Base-by-base conservation (phyloP, 2,329 filamentous ascomycete species). In the Aspergillus novoparasiticus region DNA sequence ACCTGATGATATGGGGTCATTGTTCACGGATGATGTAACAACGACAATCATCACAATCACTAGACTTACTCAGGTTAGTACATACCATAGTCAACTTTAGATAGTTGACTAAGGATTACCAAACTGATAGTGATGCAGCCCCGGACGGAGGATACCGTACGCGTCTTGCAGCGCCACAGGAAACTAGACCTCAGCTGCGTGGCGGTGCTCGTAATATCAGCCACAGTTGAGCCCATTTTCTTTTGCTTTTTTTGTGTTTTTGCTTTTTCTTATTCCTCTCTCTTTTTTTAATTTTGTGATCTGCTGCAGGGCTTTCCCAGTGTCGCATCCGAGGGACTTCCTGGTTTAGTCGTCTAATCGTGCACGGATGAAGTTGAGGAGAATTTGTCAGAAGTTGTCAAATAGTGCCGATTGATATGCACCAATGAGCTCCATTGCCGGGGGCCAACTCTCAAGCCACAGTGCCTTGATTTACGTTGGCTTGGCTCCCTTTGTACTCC, bases 351-450 rank as follows among this genome's bases (percentile, higher is more conserved):
- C 16, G 39, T 41, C 39, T 41, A 8, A 14, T 51, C 8, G 39
- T 51, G 60, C 48, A 58, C 56, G 48, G 60, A 62, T 58, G 48
- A 41, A 41, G 48, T 48, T 23, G 51, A 59, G 46, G 58, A 59
- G 51, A 57, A 56, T 36, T 57, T 50, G 45, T 45, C 51, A 26
- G 59, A 59, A 67, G 65, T 69, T 65, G 67, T 69, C 66, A 68
- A 62, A 66, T 64, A 63, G 64, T 55, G 43, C 62, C 51, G 61
- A 59, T 60, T 46, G 54, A 57, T 46, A 46, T 56, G 58, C 55
- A 26, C 61, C 28, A 64, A 60, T 59, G 28, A 58, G 14, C 43
- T 58, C 11, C 11, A 48, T n/a, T 50, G 26, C 54, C 9, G 12
- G 43, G 36, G 26, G 26, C 48, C 57, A 56, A 54, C 58, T 30